Percentiles rank a stretch among this genome's conserved stretches.
These are phyloP conservation scores for Oxyria digyna DNA, from an alignment of 148 eudicot species.

Conservation along the genomic window DNA sequence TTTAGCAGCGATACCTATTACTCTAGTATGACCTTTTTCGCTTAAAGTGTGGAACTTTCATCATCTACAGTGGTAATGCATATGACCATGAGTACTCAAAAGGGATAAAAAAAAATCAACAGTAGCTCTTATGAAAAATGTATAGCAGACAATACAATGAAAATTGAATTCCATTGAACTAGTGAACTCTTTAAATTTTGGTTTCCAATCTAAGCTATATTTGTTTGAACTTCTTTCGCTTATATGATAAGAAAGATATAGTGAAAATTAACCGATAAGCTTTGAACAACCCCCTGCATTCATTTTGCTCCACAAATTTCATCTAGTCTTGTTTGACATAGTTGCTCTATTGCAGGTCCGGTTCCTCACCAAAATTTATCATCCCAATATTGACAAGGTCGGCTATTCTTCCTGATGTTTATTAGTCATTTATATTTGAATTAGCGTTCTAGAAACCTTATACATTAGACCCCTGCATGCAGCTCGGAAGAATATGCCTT, in stretches of 20 bases:
- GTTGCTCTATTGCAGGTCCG: constrained; percentile 61
- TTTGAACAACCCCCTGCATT: background rate
- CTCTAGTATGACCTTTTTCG: background rate
- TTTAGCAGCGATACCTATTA: no score
- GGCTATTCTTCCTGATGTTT: constrained; percentile 6
- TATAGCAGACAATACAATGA: background rate
- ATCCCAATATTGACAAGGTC: constrained; percentile 98
- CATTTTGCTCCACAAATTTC: background rate
- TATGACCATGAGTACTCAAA: background rate
- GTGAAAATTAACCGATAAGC: background rate
- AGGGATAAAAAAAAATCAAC: background rate
- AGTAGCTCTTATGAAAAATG: background rate
- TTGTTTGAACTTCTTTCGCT: background rate
- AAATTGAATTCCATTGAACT: background rate
- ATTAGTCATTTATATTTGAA: background rate
- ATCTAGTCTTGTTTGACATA: background rate
- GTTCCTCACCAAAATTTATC: constrained; percentile 96
- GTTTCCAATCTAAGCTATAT: background rate
- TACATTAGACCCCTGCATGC: constrained; percentile 3
- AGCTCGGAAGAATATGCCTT: constrained; percentile 99
- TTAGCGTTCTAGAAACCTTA: background rate
- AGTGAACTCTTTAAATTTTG: background rate
- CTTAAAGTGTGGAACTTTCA: background rate
- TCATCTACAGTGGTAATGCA: no score
- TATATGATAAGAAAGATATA: background rate